Base-by-base conservation (phyloP, 164 flowering plant genomes). In the Paratinospora sagittata region DNA sequence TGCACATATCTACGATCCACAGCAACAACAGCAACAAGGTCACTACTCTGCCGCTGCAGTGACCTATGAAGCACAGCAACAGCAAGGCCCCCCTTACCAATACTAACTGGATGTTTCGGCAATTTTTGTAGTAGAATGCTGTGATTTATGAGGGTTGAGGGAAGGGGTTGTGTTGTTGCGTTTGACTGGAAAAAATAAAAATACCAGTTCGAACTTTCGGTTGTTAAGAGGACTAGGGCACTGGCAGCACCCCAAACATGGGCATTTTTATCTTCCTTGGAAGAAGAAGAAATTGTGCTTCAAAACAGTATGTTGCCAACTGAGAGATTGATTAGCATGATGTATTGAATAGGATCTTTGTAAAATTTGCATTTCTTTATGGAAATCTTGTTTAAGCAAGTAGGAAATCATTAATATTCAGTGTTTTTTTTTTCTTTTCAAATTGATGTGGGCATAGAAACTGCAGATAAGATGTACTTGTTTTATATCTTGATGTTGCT, bases 61-160 rank as follows among this genome's bases (percentile, higher is more conserved):
- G 45, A 69, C n/a, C 41, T 52, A 37, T 27, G 39, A 76, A 14
- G 23, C 67, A 36, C 72, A 67, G 36, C 70, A 68, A 27, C 75
- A 76, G 66, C 76, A 73, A 66, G 69, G 66, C n/a, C 30, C 47
- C 58, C 23, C 61, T 41, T 74, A 74, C 62, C 72, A 72, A 30
- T 74, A 76, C 68, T 75, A 69, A 74, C 49, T 12, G 43, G 27
- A 47, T 26, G 45, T 60, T 52, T 67, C n/a, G 72, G 67, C 66
- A 62, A 30, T 60, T 76, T 72, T 78, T 74, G 78, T 78, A 76
- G 70, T 72, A 76, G 76, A 71, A 41, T 71, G 6, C 60, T 1
- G 26, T 21, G 61, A 55, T 14, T 16, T 17, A 16, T 36, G 7
- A 34, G 65, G 17, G 34, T 1, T 70, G 39, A 19, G 14, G 61